Evolutionary conservation across 2,329 filamentous ascomycete species (phyloP).

Genomic region (Trichophyton schoenleinii): DNA sequence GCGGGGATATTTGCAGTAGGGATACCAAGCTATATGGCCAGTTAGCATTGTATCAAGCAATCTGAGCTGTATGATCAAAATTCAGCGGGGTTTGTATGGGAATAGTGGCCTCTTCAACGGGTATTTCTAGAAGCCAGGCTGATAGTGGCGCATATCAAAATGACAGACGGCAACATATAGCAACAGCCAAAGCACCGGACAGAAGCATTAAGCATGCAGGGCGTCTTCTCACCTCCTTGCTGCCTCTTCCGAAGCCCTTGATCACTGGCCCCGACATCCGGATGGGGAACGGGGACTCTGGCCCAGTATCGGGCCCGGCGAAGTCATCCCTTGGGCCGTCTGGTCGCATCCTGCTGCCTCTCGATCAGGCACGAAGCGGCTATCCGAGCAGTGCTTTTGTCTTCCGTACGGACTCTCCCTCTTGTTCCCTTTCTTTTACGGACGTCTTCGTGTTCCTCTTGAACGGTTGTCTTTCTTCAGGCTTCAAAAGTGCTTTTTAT

Average conservation of each 20-base stretch:
- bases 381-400: no score
- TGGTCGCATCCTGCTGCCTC: constrained; percentile 30
- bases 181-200: no score
- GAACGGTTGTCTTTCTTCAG: neutral
- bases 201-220: neutral
- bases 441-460: neutral
- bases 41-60: neutral
- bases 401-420: no score
- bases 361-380: neutral
- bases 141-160: neutral
- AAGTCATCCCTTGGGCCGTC: constrained; percentile 51
- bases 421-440: no score
- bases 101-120: neutral
- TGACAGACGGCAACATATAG: neutral
- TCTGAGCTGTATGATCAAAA: neutral
- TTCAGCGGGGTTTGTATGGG: neutral
- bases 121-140: neutral
- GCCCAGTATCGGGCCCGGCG: constrained; percentile 61
- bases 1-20: constrained; percentile 81
- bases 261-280: constrained; percentile 77
- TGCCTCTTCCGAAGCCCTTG: constrained; percentile 84
- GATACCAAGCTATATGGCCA: constrained; percentile 60
- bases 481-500: neutral
- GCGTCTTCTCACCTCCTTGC: constrained; percentile 56
- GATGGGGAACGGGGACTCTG: constrained; percentile 67